Percentiles rank a stretch among this genome's conserved stretches.
Conservation (phyloP, 352 stramenopile species). For the Globisporangium nodosum region DNA sequence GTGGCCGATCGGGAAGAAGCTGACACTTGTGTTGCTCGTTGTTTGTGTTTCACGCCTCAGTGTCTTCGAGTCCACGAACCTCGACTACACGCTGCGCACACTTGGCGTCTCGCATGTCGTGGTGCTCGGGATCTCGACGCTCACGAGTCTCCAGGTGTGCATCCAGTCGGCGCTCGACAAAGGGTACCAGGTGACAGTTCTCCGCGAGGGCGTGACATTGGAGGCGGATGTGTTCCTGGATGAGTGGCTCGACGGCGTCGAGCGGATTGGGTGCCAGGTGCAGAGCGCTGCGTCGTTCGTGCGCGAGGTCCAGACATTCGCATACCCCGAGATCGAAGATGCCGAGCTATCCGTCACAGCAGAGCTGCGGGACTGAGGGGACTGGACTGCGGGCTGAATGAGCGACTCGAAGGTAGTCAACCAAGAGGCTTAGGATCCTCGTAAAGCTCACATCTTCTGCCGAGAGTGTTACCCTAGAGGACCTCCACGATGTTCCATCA, state of each 20-base stretch:
- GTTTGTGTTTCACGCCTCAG: slow-evolving; percentile 16
- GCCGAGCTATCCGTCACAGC: neutral
- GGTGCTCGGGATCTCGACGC: slow-evolving; percentile 74
- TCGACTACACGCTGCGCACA: slow-evolving; percentile 88
- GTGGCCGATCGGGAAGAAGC: neutral
- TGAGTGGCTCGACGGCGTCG: slow-evolving; percentile 19
- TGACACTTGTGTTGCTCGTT: neutral
- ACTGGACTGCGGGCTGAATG: no score
- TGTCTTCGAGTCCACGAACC: slow-evolving; percentile 84
- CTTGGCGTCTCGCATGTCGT: slow-evolving; percentile 84
- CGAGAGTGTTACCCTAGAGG: no score
- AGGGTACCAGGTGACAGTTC: slow-evolving; percentile 82
- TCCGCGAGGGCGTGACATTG: slow-evolving; percentile 62
- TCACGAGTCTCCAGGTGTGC: slow-evolving; percentile 75
- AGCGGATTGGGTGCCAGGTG: slow-evolving; percentile 27
- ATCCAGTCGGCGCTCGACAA: slow-evolving; percentile 83
- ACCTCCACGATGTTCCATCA: no score
- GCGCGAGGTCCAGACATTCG: slow-evolving; percentile 32
- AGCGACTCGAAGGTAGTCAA: no score
- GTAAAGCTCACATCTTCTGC: no score
- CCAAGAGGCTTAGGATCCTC: no score
- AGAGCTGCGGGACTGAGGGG: no score
- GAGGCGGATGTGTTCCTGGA: slow-evolving; percentile 6
- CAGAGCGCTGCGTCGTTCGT: slow-evolving; percentile 22
- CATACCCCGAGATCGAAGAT: neutral